These are phyloP conservation scores for Tuber melanosporum DNA, from an alignment of 495 filamentous ascomycete species.

Conservation along the genomic window DNA sequence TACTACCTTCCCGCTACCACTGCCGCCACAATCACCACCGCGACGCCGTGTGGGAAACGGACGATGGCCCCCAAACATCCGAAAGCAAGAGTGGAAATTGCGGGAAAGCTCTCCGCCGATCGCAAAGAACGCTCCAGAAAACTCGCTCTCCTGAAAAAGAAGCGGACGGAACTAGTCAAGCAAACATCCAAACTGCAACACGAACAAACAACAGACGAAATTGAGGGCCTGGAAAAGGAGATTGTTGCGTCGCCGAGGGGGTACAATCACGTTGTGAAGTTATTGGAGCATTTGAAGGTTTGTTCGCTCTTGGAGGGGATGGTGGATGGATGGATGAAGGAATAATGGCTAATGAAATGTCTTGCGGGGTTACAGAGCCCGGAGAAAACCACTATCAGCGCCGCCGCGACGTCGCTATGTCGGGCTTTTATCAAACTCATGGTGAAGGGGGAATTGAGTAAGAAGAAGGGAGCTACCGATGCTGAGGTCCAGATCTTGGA, in stretches of 20 bases:
- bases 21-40: background rate
- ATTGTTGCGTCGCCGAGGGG: conserved; percentile 60
- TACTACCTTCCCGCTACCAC: background rate
- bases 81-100: background rate
- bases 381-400: background rate
- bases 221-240: conserved; percentile 33
- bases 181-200: background rate
- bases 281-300: conserved; percentile 57
- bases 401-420: conserved; percentile 73
- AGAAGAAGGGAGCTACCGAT: conserved; percentile 56
- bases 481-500: conserved; percentile 65
- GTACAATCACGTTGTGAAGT: conserved; percentile 82
- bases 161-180: background rate
- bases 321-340: background rate
- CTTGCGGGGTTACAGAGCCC: background rate
- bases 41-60: background rate
- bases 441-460: conserved; percentile 62
- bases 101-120: background rate
- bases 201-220: conserved; percentile 15
- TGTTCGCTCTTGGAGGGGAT: background rate
- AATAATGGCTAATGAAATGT: background rate
- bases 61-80: background rate
- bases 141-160: background rate
- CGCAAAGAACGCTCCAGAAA: background rate
- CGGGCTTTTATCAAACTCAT: conserved; percentile 82